Evolutionary conservation across 257 asterid species (phyloP).

Genomic region (Ilex asprella): DNA sequence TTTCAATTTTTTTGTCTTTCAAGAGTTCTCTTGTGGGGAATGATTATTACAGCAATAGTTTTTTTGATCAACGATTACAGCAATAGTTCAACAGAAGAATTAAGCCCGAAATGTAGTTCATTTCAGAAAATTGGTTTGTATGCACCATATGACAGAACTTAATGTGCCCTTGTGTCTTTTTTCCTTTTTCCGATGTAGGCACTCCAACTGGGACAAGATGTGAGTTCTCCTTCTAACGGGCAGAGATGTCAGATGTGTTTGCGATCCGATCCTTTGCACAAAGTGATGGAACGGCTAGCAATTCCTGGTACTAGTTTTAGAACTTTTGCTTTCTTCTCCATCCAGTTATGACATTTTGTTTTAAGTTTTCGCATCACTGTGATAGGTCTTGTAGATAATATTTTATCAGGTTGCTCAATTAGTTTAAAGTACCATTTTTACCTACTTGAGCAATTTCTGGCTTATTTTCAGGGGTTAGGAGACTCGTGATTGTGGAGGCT

Average conservation of each 20-base stretch:
- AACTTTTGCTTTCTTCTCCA: not conserved
- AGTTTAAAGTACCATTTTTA: too few species aligned
- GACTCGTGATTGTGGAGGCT: slow-evolving; percentile 70
- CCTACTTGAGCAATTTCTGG: not conserved
- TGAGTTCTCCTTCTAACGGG: slow-evolving; percentile 44
- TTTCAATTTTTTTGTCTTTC: too few species aligned
- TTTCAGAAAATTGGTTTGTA: too few species aligned
- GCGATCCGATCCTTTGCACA: slow-evolving; percentile 60
- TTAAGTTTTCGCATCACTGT: slow-evolving; percentile 2
- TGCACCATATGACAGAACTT: too few species aligned
- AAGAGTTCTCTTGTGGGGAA: too few species aligned
- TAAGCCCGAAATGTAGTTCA: too few species aligned
- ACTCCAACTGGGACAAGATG: slow-evolving; percentile 64
- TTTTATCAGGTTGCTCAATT: too few species aligned
- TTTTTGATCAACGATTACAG: too few species aligned
- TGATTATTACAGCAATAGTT: too few species aligned
- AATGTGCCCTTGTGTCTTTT: not conserved
- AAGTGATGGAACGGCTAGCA: slow-evolving; percentile 68
- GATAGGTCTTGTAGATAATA: not conserved
- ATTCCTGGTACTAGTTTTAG: slow-evolving; percentile 39
- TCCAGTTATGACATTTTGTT: not conserved
- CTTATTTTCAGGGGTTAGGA: slow-evolving; percentile 47
- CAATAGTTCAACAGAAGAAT: too few species aligned
- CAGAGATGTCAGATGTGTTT: slow-evolving; percentile 82
- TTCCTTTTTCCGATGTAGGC: slow-evolving; percentile 30